Percentiles rank a stretch among this genome's conserved stretches.
phyloP scores from a whole-genome alignment of 345 rosid genomes.

The Citrus sp. region DNA sequence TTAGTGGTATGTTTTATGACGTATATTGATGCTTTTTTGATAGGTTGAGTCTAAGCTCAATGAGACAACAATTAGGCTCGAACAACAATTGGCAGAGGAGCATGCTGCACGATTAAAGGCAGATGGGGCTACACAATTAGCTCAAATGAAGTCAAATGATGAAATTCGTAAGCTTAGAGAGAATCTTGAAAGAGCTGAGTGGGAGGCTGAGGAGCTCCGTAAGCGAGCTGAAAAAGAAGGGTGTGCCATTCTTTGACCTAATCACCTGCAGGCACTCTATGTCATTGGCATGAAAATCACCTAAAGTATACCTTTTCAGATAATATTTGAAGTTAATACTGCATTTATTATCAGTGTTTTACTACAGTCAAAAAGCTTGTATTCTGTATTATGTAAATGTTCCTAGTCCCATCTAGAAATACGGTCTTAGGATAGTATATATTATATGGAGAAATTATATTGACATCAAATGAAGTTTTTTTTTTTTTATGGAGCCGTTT shows the following conservation, averaged over 20 bases:
- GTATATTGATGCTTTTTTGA: neutral
- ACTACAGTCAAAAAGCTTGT: neutral
- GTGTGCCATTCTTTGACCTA: conserved; percentile 57
- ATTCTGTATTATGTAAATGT: neutral
- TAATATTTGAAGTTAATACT: neutral
- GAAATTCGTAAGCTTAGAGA: conserved; percentile 15
- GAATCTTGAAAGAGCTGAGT: too few relatives aligned
- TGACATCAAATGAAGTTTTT: neutral
- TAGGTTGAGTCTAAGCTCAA: conserved; percentile 80
- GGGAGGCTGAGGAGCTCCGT: conserved; percentile 50
- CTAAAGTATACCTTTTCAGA: neutral
- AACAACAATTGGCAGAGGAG: conserved; percentile 71
- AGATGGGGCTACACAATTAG: conserved; percentile 51
- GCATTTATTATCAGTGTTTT: neutral
- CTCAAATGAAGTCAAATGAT: conserved; percentile 60
- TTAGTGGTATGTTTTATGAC: neutral
- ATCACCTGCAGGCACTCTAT: neutral
- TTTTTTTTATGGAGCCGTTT: neutral
- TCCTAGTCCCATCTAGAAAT: neutral
- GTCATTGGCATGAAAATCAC: neutral
- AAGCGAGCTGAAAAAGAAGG: conserved; percentile 34
- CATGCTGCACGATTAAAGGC: conserved; percentile 71
- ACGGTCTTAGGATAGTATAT: neutral
- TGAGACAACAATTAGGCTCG: conserved; percentile 62
- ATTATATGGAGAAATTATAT: too few relatives aligned